phyloP scores from a whole-genome alignment of 2,329 filamentous ascomycete species.

The Fusarium sp. region DNA sequence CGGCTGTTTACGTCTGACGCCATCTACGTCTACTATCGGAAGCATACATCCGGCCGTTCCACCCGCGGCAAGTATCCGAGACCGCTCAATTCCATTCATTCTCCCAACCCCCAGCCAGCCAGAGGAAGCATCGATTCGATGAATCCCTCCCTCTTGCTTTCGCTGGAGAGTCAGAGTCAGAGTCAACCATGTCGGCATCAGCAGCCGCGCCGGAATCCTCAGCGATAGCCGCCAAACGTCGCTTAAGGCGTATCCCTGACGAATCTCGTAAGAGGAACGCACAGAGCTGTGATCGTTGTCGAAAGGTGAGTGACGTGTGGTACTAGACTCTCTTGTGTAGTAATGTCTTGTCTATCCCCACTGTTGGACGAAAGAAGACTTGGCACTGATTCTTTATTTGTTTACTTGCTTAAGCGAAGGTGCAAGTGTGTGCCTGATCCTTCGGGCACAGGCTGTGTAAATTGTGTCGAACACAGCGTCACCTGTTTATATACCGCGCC shows the following conservation, averaged over 20 bases:
- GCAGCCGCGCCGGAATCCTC: conserved; percentile 22
- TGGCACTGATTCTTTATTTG: conserved; percentile 4
- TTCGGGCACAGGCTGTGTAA: conserved; percentile 49
- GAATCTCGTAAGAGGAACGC: conserved; percentile 52
- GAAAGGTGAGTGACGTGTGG: conserved; percentile 44
- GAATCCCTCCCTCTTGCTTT: conserved; percentile 11
- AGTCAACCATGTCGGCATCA: conserved; percentile 4
- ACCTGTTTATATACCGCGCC: conserved; percentile 52
- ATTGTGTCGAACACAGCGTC: conserved; percentile 51
- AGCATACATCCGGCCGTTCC: conserved; percentile 37
- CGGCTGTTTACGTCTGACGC: conserved; percentile 17
- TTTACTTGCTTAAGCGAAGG: conserved; percentile 43
- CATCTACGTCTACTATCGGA: conserved; percentile 29
- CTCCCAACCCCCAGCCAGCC: not conserved
- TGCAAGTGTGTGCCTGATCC: conserved; percentile 53
- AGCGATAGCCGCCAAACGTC: conserved; percentile 45
- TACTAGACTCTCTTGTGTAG: not conserved
- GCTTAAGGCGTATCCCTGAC: conserved; percentile 52
- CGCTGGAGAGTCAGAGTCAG: not conserved
- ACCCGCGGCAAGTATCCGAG: conserved; percentile 1
- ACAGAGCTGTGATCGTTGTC: conserved; percentile 54
- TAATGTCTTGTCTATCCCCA: not conserved
- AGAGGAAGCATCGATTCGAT: conserved; percentile 38
- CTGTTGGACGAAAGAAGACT: not conserved
- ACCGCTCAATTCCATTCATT: not conserved